Evolutionary conservation across 805 yeast genomes (phyloP).

Genomic region (Lipomyces orientalis): DNA sequence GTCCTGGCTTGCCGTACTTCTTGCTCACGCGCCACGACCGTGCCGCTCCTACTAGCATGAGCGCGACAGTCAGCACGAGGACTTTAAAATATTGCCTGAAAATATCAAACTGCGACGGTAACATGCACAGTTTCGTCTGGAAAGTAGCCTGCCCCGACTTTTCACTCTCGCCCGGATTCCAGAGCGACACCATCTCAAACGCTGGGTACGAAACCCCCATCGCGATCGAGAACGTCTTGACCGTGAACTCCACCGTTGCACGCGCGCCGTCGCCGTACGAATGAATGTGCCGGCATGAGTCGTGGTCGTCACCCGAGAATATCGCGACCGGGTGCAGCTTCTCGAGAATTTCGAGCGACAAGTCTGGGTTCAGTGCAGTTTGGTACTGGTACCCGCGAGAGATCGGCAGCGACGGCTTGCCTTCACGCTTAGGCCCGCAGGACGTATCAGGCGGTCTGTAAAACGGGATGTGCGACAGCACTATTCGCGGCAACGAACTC

Average conservation of each 20-base stretch:
- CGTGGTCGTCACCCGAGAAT: conserved; percentile 97
- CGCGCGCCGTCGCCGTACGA: conserved; percentile 38
- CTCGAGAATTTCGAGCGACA: conserved; percentile 64
- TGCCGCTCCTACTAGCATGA: not conserved
- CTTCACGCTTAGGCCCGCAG: conserved; percentile 84
- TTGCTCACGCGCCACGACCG: not conserved
- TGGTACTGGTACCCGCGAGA: conserved; percentile 84
- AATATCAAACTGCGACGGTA: conserved; percentile 38
- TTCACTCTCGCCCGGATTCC: conserved; percentile 30
- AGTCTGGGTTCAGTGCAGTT: conserved; percentile 73
- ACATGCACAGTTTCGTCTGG: conserved; percentile 39
- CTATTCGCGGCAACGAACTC: conserved; percentile 60
- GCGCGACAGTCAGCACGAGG: conserved; percentile 25
- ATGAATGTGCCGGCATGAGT: conserved; percentile 83
- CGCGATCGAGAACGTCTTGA: conserved; percentile 90
- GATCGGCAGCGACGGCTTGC: conserved; percentile 67
- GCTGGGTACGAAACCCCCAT: conserved; percentile 90
- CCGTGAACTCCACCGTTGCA: conserved; percentile 69
- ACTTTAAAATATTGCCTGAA: conserved; percentile 31
- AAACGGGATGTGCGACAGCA: conserved; percentile 88
- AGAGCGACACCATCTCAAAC: conserved; percentile 75
- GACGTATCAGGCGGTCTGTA: conserved; percentile 63
- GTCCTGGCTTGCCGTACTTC: conserved; percentile 10
- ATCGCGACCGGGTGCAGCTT: conserved; percentile 68
- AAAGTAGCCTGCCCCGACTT: conserved; percentile 13